Evolutionary conservation across 2,329 filamentous ascomycete genomes (phyloP).

Genomic region (Apiospora marii): DNA sequence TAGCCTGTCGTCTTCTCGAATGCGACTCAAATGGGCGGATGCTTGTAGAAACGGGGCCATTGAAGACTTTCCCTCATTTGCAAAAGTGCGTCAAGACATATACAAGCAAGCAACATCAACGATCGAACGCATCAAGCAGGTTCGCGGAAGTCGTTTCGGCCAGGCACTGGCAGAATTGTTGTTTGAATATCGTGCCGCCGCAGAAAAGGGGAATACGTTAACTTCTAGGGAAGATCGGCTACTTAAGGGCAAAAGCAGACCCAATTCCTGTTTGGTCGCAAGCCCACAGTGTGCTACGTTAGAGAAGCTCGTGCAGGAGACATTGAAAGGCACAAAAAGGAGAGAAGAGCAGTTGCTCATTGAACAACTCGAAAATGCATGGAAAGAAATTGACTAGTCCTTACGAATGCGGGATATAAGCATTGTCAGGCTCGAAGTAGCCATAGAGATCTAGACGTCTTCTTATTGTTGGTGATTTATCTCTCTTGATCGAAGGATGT

Average conservation of each 20-base stretch:
- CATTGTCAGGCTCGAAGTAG: not conserved
- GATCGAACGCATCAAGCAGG: slow-evolving; percentile 4
- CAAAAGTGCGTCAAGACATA: not conserved
- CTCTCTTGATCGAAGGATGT: not conserved
- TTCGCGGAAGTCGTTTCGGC: not conserved
- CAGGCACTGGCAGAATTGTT: not conserved
- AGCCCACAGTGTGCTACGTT: not conserved
- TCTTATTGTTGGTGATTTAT: not conserved
- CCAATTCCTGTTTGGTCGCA: not conserved
- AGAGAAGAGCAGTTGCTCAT: not conserved
- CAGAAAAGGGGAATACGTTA: not conserved
- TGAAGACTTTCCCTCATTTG: slow-evolving; percentile 2
- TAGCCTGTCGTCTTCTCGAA: slow-evolving; percentile 18
- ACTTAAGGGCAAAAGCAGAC: not conserved
- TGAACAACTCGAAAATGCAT: not conserved
- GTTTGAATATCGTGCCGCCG: not conserved
- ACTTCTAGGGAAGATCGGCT: not conserved
- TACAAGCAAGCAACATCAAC: not conserved
- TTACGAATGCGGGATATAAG: not conserved
- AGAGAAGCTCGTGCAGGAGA: not conserved
- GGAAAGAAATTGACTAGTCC: not conserved
- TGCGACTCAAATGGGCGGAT: slow-evolving; percentile 10
- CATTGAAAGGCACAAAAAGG: not conserved
- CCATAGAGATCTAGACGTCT: not conserved
- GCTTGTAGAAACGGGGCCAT: slow-evolving; percentile 16